These are phyloP conservation scores for Blastocystis sp. DNA, from an alignment of 352 stramenopile genomes.

Conservation along the genomic window DNA sequence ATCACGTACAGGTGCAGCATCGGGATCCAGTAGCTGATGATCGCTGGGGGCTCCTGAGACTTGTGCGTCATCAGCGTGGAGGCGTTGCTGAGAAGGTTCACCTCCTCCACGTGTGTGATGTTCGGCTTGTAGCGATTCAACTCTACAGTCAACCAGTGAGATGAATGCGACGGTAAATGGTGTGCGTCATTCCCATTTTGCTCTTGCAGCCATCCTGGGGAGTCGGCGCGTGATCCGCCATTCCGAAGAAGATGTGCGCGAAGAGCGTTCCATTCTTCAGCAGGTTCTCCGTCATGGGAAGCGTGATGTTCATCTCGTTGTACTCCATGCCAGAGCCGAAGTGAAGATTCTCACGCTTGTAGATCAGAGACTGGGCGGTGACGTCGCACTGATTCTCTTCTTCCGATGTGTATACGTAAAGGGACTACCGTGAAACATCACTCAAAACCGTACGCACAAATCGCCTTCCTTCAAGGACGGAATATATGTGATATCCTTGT, in stretches of 20 bases:
- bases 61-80: constrained; percentile 46
- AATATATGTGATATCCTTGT: not conserved
- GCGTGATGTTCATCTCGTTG: constrained; percentile 66
- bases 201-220: not conserved
- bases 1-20: constrained; percentile 55
- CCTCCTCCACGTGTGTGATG: constrained; percentile 15
- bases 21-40: constrained; percentile 53
- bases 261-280: constrained; percentile 69
- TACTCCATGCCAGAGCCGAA: constrained; percentile 11
- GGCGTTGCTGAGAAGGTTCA: constrained; percentile 18
- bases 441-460: not conserved
- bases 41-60: not conserved
- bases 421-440: not conserved
- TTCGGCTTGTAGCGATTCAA: constrained; percentile 53
- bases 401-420: constrained; percentile 51
- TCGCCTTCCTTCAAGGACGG: constrained; percentile 5
- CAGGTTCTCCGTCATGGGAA: constrained; percentile 65
- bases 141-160: not conserved
- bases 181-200: not conserved
- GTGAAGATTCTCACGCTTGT: constrained; percentile 17
- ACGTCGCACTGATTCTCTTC: not conserved
- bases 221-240: not conserved
- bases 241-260: constrained; percentile 72
- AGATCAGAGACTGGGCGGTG: not conserved
- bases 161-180: not conserved